A percentile compares a stretch with the other conserved stretches of the same genome.
Conservation (phyloP, 1,284 basidiomycete genomes). For the Moesziomyces sp. region DNA sequence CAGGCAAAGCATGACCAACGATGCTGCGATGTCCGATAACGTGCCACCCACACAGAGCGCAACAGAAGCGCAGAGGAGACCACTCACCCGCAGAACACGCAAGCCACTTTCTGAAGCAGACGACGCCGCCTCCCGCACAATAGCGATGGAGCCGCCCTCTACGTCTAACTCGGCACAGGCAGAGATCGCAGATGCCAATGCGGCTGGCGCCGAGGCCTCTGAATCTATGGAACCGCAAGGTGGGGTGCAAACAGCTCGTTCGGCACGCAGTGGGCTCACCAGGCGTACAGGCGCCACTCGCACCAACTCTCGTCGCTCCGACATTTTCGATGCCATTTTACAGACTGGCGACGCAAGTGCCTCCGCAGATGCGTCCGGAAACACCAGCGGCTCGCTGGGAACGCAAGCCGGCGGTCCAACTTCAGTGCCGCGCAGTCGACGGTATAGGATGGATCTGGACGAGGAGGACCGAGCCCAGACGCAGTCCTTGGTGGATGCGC, state of each 20-base stretch:
- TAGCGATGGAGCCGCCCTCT: background rate
- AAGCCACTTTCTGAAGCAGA: slow-evolving; percentile 10
- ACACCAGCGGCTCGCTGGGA: background rate
- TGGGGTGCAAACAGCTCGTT: slow-evolving; percentile 17
- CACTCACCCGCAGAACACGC: slow-evolving; percentile 41
- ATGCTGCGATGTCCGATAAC: background rate
- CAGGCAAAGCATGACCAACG: background rate
- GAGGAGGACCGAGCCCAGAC: slow-evolving; percentile 37
- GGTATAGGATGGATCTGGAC: slow-evolving; percentile 49
- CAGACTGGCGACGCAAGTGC: background rate
- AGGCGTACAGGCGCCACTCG: slow-evolving; percentile 37
- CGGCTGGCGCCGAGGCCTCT: background rate
- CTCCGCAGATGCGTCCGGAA: background rate
- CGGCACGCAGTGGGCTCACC: slow-evolving; percentile 29
- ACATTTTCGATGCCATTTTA: slow-evolving; percentile 43
- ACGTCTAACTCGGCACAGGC: no score
- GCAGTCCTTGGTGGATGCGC: slow-evolving; percentile 11
- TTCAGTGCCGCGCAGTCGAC: slow-evolving; percentile 23
- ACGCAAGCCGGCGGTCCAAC: background rate
- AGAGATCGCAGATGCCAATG: background rate
- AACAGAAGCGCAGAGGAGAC: slow-evolving; percentile 20
- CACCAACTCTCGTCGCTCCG: slow-evolving; percentile 27
- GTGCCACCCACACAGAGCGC: background rate
- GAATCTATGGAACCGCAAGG: background rate
- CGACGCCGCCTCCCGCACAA: background rate